Evolutionary conservation across 1,284 basidiomycete genomes (phyloP).

Genomic region (Boletellus deceptivus): DNA sequence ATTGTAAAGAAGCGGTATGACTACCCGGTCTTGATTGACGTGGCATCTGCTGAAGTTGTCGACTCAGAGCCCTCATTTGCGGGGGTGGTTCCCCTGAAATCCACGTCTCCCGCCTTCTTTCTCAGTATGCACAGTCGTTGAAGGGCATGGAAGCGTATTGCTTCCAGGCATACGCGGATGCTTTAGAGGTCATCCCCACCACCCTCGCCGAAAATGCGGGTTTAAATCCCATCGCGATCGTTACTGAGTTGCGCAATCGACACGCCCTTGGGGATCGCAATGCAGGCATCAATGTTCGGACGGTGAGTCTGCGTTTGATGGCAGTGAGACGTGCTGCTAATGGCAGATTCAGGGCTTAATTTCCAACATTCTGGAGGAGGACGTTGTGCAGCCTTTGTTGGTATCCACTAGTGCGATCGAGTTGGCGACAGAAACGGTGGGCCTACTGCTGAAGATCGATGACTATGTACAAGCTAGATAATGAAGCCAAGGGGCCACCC

Average conservation of each 20-base stretch:
- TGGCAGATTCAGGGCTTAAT: slow-evolving; percentile 72
- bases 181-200: slow-evolving; percentile 96
- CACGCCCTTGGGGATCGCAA: slow-evolving; percentile 94
- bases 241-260: slow-evolving; percentile 95
- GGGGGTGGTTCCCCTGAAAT: slow-evolving; percentile 99
- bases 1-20: slow-evolving; percentile 90
- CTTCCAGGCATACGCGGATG: slow-evolving; percentile 98
- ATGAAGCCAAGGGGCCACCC: slow-evolving; percentile 1
- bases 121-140: slow-evolving; percentile 90
- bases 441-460: slow-evolving; percentile 93
- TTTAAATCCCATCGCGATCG: slow-evolving; percentile 96
- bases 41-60: slow-evolving; percentile 7
- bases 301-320: slow-evolving; percentile 50
- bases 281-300: slow-evolving; percentile 98
- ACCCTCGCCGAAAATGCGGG: slow-evolving; percentile 99
- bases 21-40: neutral
- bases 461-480: slow-evolving; percentile 86
- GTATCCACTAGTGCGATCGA: slow-evolving; percentile 96
- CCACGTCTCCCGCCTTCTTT: slow-evolving; percentile 91
- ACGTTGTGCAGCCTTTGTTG: slow-evolving; percentile 94
- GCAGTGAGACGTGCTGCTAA: slow-evolving; percentile 6
- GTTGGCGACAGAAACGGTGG: slow-evolving; percentile 96
- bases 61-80: slow-evolving; percentile 83
- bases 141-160: slow-evolving; percentile 99
- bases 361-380: slow-evolving; percentile 96